These are phyloP conservation scores for Arthroderma uncinatum DNA, from an alignment of 2,329 filamentous ascomycete genomes.

Conservation along the genomic window DNA sequence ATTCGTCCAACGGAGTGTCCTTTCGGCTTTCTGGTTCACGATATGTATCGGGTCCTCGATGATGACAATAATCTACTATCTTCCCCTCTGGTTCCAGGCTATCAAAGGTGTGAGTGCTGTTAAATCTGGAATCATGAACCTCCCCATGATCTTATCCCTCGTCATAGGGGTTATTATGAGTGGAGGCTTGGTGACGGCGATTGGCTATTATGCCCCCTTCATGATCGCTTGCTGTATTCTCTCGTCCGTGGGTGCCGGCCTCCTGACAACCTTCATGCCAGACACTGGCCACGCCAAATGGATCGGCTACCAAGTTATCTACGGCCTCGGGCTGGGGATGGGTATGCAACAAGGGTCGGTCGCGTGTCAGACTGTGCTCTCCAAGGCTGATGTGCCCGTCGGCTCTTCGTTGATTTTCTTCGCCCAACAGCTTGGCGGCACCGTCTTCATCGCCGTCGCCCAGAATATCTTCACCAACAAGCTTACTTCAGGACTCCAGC, in stretches of 20 bases:
- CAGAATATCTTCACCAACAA: conserved; percentile 17
- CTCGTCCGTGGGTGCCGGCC: conserved; percentile 20
- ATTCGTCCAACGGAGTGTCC: conserved; percentile 8
- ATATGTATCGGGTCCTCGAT: conserved; percentile 11
- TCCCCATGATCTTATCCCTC: conserved; percentile 29
- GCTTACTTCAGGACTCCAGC: conserved; percentile 9
- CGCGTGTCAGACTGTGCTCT: conserved; percentile 17
- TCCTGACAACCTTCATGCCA: conserved; percentile 21
- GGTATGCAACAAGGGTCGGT: conserved; percentile 16
- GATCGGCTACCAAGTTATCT: conserved; percentile 20
- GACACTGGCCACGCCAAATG: conserved; percentile 16
- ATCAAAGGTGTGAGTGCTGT: conserved; percentile 31
- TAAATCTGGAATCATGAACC: conserved; percentile 23
- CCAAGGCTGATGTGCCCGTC: conserved; percentile 12
- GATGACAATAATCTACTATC: conserved; percentile 15
- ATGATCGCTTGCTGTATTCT: conserved; percentile 16
- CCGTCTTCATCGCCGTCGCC: conserved; percentile 17
- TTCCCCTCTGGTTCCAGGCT: conserved; percentile 33
- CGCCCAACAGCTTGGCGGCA: conserved; percentile 14
- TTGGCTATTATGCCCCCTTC: conserved; percentile 18
- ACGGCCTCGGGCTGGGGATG: conserved; percentile 17
- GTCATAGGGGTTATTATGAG: conserved; percentile 16
- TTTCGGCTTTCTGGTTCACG: background rate
- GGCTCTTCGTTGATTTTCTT: conserved; percentile 18
- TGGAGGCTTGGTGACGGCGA: conserved; percentile 6